These are phyloP conservation scores for Aristolochia fimbriata DNA, from an alignment of 164 flowering plant species.

Conservation along the genomic window DNA sequence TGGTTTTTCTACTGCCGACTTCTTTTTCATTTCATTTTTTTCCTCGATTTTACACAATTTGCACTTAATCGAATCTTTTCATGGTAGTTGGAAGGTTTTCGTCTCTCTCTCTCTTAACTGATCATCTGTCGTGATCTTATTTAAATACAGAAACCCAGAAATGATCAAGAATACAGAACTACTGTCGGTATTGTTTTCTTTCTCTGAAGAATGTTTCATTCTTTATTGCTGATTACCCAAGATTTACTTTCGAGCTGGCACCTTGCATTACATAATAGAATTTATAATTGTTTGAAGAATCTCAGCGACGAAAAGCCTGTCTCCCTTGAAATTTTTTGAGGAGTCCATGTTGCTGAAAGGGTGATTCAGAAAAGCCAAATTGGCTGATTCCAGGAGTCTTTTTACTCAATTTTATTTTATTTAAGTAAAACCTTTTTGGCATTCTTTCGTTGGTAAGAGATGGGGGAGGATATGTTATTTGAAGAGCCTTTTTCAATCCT, in stretches of 20 bases:
- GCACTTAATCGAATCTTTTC: background rate
- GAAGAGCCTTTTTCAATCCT: background rate
- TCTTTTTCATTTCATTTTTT: background rate
- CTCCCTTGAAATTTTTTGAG: background rate
- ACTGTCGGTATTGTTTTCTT: no score
- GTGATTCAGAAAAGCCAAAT: background rate
- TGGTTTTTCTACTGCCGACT: no score
- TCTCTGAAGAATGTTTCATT: no score
- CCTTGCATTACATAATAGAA: background rate
- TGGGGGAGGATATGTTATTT: conserved; percentile 4
- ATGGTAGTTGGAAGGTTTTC: background rate
- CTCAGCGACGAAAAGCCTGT: background rate
- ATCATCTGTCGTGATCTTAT: background rate
- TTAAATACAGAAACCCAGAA: background rate
- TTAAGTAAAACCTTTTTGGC: conserved; percentile 1
- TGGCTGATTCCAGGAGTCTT: background rate
- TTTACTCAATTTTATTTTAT: background rate
- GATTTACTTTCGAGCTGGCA: background rate
- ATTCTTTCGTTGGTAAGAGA: conserved; percentile 2
- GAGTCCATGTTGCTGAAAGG: conserved; percentile 1
- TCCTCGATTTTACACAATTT: background rate
- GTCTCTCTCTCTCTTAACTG: background rate
- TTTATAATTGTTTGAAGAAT: background rate
- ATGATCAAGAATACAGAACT: no score
- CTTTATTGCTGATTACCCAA: background rate